phyloP scores from a whole-genome alignment of 176 grass and related monocot genomes.

The Puccinellia tenuiflora region DNA sequence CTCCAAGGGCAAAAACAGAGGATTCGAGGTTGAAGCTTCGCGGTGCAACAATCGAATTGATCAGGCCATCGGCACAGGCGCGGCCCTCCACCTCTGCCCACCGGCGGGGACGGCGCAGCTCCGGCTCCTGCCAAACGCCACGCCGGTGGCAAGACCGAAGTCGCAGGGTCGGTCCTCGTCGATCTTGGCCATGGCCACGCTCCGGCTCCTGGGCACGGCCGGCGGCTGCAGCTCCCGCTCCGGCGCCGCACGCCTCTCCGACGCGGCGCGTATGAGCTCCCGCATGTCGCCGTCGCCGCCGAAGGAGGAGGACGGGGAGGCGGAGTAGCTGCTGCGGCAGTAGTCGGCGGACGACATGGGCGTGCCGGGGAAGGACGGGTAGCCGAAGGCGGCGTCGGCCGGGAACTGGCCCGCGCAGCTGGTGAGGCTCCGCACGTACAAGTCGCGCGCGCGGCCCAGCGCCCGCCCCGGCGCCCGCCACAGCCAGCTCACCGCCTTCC shows the following conservation, averaged over 20 bases:
- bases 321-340: not conserved
- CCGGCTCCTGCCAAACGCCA: constrained; percentile 32
- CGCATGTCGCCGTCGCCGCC: constrained; percentile 36
- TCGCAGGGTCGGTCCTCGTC: constrained; percentile 65
- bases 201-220: constrained; percentile 40
- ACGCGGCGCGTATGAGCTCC: constrained; percentile 69
- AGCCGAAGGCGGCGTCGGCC: constrained; percentile 26
- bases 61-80: not conserved
- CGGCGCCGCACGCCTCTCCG: constrained; percentile 24
- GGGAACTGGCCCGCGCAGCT: constrained; percentile 45
- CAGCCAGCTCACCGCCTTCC: constrained; percentile 34
- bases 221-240: not conserved
- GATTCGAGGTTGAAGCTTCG: not conserved
- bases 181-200: constrained; percentile 60
- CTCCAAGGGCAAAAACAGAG: not conserved
- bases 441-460: constrained; percentile 49
- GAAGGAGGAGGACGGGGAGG: not conserved
- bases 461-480: constrained; percentile 34
- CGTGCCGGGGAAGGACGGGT: constrained; percentile 15
- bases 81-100: not conserved
- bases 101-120: constrained; percentile 22
- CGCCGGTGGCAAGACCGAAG: constrained; percentile 23
- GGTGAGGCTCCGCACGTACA: constrained; percentile 54
- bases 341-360: not conserved
- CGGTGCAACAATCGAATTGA: not conserved